Base-by-base conservation (phyloP, 2,329 filamentous ascomycete genomes). In the Phialophora expanda region DNA sequence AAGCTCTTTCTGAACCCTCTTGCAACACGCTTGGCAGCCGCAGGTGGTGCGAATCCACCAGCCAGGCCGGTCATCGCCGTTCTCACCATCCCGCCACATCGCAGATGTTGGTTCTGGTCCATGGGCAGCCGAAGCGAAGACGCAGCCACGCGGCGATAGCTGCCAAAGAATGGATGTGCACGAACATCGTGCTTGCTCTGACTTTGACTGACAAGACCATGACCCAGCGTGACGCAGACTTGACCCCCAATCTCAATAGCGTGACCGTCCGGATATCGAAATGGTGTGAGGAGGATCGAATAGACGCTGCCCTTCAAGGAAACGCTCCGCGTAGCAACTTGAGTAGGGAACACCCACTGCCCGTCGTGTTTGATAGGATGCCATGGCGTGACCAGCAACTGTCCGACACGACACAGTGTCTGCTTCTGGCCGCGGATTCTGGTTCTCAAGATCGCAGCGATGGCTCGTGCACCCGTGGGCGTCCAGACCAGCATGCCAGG, bases 161-260 rank as follows among this genome's bases (percentile, higher is more conserved):
- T 76, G 1, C 86, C 86, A 65, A 87, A 84, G 75, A 87, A 88
- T 4, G 62, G 67, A 71, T 88, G 86, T 0, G 80, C 81, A 24
- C 86, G 78, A 1, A 78, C 75, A 69, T 84, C 82, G 30, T 70
- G 72, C 0, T 72, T 76, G 1, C 66, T 62, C 2, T 53, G 56
- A 1, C 76, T 73, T 2, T 51, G 56, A 1, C 76, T 73, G n/a
- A 64, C 56, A 22, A 87, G 53, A 0, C 86, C 86, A 70, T 89
- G 86, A 0, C 86, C 87, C 12, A 89, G 76, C 0, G 86, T 85
- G 0, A 87, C 85, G 14, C 82, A 86, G 81, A 83, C 85, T 51
- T 78, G 57, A 4, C 70, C 74, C 12, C 70, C 71, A 11, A 76
- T 67, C n/a, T 76, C 67, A 32, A 89, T 76, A 0, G 84, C 83